Base-by-base conservation (phyloP, 1,284 basidiomycete species). In the Fistulina hepatica region DNA sequence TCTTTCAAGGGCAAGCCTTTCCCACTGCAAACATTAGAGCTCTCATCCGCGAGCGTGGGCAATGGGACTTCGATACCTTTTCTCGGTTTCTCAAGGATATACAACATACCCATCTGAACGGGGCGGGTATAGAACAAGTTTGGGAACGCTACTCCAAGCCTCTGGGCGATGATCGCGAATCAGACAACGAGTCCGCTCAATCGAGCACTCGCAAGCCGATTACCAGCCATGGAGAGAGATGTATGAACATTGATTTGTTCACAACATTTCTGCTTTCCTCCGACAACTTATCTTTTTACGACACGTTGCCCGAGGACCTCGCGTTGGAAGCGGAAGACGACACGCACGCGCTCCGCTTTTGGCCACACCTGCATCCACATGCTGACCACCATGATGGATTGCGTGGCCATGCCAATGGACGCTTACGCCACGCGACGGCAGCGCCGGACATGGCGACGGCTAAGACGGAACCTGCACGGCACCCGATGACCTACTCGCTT, bases 401-500 rank as follows among this genome's bases (percentile, higher is more conserved):
- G n/a, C n/a, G n/a, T n/a, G n/a, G 43, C 50, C n/a, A 60, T 73
- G 57, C 58, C 63, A 11, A 46, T 65, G n/a, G 69, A 69, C 43
- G 62, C 55, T 13, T 75, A 84, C 49, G 66, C 67, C 4, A n/a
- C n/a, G n/a, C n/a, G n/a, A n/a, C n/a, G n/a, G n/a, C n/a, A n/a
- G n/a, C n/a, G n/a, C n/a, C n/a, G n/a, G n/a, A n/a, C n/a, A n/a
- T n/a, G n/a, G n/a, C n/a, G n/a, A n/a, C n/a, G n/a, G n/a, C n/a
- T n/a, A n/a, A n/a, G n/a, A n/a, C n/a, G n/a, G 2, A 81, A 79
- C 55, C 68, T 93, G 9, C n/a, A n/a, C n/a, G n/a, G n/a, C n/a
- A n/a, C n/a, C n/a, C n/a, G n/a, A 65, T 97, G 89, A 81, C 78
- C 1, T 67, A 71, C 1, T 90, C 94, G 1, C 61, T 97, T 8